These are phyloP conservation scores for Borovskyia barvae DNA, from an alignment of 208 protist genomes.

Conservation along the genomic window DNA sequence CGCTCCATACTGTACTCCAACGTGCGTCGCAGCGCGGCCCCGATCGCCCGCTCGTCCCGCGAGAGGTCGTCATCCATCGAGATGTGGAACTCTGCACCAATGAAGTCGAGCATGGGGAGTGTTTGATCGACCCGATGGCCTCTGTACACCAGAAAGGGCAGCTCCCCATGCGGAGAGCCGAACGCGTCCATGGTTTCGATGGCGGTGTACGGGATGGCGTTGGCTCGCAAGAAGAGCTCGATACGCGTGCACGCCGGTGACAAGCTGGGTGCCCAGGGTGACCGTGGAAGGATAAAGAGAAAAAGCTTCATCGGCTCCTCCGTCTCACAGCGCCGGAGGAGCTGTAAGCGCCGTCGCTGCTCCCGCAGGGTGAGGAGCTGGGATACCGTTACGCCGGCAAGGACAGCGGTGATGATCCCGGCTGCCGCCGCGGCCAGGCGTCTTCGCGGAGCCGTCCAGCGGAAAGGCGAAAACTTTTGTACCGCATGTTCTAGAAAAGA, in stretches of 20 bases:
- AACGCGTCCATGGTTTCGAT: slow-evolving; percentile 34
- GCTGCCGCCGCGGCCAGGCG: slow-evolving; percentile 31
- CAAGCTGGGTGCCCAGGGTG: slow-evolving; percentile 41
- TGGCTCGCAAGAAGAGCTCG: slow-evolving; percentile 57
- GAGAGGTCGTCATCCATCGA: slow-evolving; percentile 39
- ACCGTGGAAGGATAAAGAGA: slow-evolving; percentile 53
- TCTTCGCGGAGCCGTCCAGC: slow-evolving; percentile 6
- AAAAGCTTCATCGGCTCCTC: slow-evolving; percentile 30
- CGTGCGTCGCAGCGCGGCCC: slow-evolving; percentile 32
- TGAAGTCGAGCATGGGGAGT: slow-evolving; percentile 37
- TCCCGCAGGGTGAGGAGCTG: slow-evolving; percentile 27
- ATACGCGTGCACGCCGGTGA: slow-evolving; percentile 45
- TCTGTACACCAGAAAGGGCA: slow-evolving; percentile 55
- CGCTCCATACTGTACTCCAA: slow-evolving; percentile 44
- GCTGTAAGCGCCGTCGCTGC: slow-evolving; percentile 22
- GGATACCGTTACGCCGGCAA: slow-evolving; percentile 23
- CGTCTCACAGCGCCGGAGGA: slow-evolving; percentile 22
- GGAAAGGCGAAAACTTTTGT: too few species aligned
- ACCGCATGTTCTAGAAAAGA: too few species aligned
- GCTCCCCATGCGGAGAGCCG: slow-evolving; percentile 28
- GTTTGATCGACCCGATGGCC: slow-evolving; percentile 24
- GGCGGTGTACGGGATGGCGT: slow-evolving; percentile 49
- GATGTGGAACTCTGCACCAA: slow-evolving; percentile 34
- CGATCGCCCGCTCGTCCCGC: slow-evolving; percentile 37
- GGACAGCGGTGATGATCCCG: slow-evolving; percentile 26